Conservation (phyloP, 768 basidiomycete species). For the Panus rudis region DNA sequence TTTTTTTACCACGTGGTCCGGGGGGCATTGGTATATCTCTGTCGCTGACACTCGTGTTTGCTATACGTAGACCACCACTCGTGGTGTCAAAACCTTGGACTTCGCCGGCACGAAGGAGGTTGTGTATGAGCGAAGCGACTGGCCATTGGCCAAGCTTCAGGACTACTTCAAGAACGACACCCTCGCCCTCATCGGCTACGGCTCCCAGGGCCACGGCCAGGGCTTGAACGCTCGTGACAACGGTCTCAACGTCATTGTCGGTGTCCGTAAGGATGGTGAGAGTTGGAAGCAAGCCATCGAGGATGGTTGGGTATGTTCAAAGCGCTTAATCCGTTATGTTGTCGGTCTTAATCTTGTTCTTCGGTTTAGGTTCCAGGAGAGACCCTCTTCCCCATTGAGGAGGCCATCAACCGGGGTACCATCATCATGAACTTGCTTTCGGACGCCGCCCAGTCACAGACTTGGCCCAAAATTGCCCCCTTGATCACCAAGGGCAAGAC, state of each 20-base stretch:
- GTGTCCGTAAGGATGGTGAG: slow-evolving; percentile 95
- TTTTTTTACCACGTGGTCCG: background rate
- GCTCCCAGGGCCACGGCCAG: slow-evolving; percentile 98
- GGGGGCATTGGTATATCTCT: slow-evolving; percentile 7
- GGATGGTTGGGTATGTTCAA: slow-evolving; percentile 83
- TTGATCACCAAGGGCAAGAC: slow-evolving; percentile 99
- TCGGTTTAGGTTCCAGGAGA: slow-evolving; percentile 76
- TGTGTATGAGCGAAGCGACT: slow-evolving; percentile 94
- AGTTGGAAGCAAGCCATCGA: slow-evolving; percentile 93
- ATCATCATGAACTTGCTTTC: slow-evolving; percentile 99
- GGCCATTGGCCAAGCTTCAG: slow-evolving; percentile 96
- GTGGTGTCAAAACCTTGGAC: slow-evolving; percentile 92
- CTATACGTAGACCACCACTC: slow-evolving; percentile 30
- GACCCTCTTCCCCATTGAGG: slow-evolving; percentile 97
- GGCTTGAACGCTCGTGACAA: slow-evolving; percentile 99
- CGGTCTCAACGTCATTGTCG: slow-evolving; percentile 96
- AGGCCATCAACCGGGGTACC: slow-evolving; percentile 91
- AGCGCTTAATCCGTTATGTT: slow-evolving; percentile 1
- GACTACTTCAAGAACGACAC: slow-evolving; percentile 99
- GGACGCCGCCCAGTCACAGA: slow-evolving; percentile 97
- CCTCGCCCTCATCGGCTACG: slow-evolving; percentile 97
- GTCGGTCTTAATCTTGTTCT: slow-evolving; percentile 1
- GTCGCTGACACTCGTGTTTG: slow-evolving; percentile 24
- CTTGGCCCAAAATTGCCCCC: slow-evolving; percentile 84
- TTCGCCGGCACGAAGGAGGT: slow-evolving; percentile 92